Percentiles rank a stretch among this genome's conserved stretches.
Conservation (phyloP, 192 early-diverging fungal species). For the Gorgonomyces haynaldii region DNA sequence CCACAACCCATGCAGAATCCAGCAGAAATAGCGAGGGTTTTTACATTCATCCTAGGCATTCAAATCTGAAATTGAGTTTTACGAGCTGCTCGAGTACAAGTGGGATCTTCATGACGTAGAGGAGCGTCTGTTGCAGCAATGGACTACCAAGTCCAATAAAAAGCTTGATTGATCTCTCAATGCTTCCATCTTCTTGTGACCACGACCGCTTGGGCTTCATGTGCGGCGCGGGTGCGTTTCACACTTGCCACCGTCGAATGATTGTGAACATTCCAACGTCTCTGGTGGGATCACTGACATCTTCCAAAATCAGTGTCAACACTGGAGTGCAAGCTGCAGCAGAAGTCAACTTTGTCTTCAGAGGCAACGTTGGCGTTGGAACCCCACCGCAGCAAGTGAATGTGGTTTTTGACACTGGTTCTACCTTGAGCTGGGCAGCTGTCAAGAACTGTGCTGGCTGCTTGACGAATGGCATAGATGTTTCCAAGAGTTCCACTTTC, state of each 20-base stretch:
- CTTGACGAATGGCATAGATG: neutral
- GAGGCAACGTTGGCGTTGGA: neutral
- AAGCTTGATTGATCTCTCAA: too few species aligned
- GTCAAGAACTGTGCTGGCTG: neutral
- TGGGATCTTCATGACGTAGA: constrained; percentile 69
- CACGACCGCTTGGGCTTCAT: too few species aligned
- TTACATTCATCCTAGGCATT: constrained; percentile 42
- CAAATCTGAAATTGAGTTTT: constrained; percentile 75
- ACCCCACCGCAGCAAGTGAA: constrained; percentile 1
- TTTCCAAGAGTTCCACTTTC: neutral
- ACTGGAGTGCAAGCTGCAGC: too few species aligned
- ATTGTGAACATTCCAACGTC: too few species aligned
- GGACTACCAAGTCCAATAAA: too few species aligned
- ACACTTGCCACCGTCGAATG: too few species aligned
- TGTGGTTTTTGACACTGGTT: constrained; percentile 1
- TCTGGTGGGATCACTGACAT: too few species aligned
- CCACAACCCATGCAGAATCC: constrained; percentile 59
- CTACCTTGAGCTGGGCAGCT: neutral
- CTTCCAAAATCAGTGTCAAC: too few species aligned
- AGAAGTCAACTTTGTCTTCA: too few species aligned
- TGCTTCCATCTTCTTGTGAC: too few species aligned
- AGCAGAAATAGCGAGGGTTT: constrained; percentile 50
- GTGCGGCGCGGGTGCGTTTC: too few species aligned
- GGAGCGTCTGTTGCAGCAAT: constrained; percentile 64
- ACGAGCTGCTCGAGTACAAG: constrained; percentile 69